These are phyloP conservation scores for Ophiosphaerella narmari DNA, from an alignment of 2,329 filamentous ascomycete genomes.

Conservation along the genomic window DNA sequence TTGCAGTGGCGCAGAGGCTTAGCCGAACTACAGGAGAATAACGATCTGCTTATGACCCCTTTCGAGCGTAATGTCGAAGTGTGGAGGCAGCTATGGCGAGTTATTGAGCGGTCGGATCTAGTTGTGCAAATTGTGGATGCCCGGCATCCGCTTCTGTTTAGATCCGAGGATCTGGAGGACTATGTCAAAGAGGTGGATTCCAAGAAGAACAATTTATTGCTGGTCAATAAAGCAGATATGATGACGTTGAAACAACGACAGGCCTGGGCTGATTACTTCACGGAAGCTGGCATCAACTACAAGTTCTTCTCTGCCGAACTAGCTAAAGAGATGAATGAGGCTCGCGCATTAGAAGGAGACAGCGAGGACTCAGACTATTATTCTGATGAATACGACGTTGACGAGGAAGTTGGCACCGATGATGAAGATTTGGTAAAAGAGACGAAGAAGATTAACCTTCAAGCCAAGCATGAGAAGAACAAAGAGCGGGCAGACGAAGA, in stretches of 20 bases:
- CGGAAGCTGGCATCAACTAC: slow-evolving; percentile 79
- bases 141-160: slow-evolving; percentile 89
- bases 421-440: slow-evolving; percentile 54
- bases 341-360: slow-evolving; percentile 61
- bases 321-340: slow-evolving; percentile 87
- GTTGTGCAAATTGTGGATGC: slow-evolving; percentile 99
- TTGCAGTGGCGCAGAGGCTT: slow-evolving; percentile 87
- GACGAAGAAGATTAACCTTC: slow-evolving; percentile 51
- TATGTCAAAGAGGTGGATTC: slow-evolving; percentile 93
- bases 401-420: slow-evolving; percentile 53
- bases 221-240: slow-evolving; percentile 99
- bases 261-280: slow-evolving; percentile 86
- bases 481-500: slow-evolving; percentile 50
- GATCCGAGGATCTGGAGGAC: slow-evolving; percentile 87
- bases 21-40: slow-evolving; percentile 89
- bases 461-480: slow-evolving; percentile 50
- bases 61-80: slow-evolving; percentile 98
- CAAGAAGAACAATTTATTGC: slow-evolving; percentile 84
- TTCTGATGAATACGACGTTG: slow-evolving; percentile 50
- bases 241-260: slow-evolving; percentile 85
- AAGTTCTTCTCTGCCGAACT: slow-evolving; percentile 95
- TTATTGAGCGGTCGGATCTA: slow-evolving; percentile 94
- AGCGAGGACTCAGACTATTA: slow-evolving; percentile 48
- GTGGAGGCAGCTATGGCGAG: slow-evolving; percentile 96
- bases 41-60: slow-evolving; percentile 94